Evolutionary conservation across 1,284 basidiomycete species (phyloP).

Genomic region (Naganishia liquefaciens): DNA sequence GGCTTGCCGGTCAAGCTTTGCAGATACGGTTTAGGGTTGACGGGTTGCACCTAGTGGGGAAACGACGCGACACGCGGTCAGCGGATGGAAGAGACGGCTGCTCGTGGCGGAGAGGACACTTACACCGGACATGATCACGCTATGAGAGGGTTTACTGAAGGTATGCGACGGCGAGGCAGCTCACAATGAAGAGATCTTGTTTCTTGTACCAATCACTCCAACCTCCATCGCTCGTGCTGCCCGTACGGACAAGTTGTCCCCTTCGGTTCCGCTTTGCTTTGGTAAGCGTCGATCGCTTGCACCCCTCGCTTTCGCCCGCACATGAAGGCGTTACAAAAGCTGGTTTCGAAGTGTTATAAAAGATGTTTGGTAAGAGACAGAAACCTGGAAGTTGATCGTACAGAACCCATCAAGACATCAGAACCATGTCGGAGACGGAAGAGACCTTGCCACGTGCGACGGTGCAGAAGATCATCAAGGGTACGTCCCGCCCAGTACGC

Average conservation of each 20-base stretch:
- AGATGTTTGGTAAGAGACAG: too few relatives aligned
- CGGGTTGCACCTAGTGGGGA: constrained; percentile 58
- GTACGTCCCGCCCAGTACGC: constrained; percentile 55
- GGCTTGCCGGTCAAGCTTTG: constrained; percentile 98
- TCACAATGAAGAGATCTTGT: not conserved
- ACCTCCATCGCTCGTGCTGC: not conserved
- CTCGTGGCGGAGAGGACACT: not conserved
- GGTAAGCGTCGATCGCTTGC: constrained; percentile 5
- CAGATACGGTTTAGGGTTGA: constrained; percentile 98
- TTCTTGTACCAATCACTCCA: not conserved
- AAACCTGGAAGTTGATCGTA: not conserved
- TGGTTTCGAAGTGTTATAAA: too few relatives aligned
- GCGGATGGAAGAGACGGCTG: not conserved
- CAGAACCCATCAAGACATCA: not conserved
- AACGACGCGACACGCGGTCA: not conserved
- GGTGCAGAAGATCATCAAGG: constrained; percentile 93
- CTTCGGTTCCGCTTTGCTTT: constrained; percentile 8
- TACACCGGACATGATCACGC: constrained; percentile 29
- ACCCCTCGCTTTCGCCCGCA: not conserved
- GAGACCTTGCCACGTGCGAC: constrained; percentile 84
- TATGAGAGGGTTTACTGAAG: not conserved
- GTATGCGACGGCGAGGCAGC: not conserved
- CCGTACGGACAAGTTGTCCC: constrained; percentile 1
- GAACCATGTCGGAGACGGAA: constrained; percentile 49
- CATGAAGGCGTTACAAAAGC: too few relatives aligned